phyloP scores from a whole-genome alignment of 768 basidiomycete species.

The Lactifluus hygrophoroides region DNA sequence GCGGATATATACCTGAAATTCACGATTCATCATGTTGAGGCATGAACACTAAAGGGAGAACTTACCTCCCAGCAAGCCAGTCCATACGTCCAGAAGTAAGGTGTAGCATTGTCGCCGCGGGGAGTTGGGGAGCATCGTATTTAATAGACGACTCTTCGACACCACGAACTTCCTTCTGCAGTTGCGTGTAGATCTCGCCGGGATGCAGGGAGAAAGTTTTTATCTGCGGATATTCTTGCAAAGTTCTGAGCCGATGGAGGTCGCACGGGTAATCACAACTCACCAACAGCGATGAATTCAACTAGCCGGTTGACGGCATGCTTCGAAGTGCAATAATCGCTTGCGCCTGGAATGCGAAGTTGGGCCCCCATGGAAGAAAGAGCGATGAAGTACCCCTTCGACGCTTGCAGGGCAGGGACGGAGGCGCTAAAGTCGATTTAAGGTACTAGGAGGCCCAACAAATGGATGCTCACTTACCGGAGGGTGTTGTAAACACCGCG shows the following conservation, averaged over 20 bases:
- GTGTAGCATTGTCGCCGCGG: too few relatives aligned
- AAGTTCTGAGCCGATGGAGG: neutral
- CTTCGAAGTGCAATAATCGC: conserved; percentile 8
- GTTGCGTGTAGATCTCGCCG: conserved; percentile 1
- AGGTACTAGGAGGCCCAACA: neutral
- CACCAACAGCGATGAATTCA: conserved; percentile 7
- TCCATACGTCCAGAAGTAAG: too few relatives aligned
- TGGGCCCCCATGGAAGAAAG: neutral
- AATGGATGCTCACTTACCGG: conserved; percentile 9
- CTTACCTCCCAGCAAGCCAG: too few relatives aligned
- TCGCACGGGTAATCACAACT: neutral
- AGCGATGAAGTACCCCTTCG: conserved; percentile 4
- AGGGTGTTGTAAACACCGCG: conserved; percentile 22
- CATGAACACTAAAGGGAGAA: too few relatives aligned
- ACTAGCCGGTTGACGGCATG: conserved; percentile 5
- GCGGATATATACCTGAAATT: too few relatives aligned
- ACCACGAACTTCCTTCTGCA: too few relatives aligned
- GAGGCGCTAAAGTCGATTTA: neutral
- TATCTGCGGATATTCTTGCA: conserved; percentile 6
- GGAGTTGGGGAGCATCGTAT: too few relatives aligned
- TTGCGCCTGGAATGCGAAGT: neutral
- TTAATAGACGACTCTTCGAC: too few relatives aligned
- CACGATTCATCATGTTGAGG: too few relatives aligned
- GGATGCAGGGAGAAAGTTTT: conserved; percentile 11
- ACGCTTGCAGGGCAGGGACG: neutral